Conservation (phyloP, 2,329 filamentous ascomycete species). For the Emericellopsis cladophorae region DNA sequence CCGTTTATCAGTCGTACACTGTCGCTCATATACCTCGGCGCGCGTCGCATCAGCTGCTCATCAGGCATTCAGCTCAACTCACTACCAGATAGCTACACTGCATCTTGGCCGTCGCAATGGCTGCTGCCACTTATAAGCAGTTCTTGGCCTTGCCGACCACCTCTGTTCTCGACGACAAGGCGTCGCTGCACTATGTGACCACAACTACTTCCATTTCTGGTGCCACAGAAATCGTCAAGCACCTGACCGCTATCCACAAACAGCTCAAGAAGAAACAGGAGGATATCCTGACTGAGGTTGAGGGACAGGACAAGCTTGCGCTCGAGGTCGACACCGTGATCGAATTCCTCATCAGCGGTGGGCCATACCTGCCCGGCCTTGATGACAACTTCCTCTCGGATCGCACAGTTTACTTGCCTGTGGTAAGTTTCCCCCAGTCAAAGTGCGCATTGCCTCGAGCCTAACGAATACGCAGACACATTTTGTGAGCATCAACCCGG, state of each 20-base stretch:
- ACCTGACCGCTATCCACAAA: conserved; percentile 58
- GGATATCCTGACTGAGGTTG: conserved; percentile 60
- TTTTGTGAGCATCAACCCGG: conserved; percentile 69
- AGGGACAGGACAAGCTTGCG: conserved; percentile 60
- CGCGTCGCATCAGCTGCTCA: no score
- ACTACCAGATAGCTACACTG: no score
- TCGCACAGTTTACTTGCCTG: conserved; percentile 62
- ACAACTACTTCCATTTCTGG: conserved; percentile 67
- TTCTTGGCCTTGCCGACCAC: conserved; percentile 57
- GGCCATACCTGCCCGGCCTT: conserved; percentile 73
- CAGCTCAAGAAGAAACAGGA: conserved; percentile 76
- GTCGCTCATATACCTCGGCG: no score
- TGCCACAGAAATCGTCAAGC: conserved; percentile 67
- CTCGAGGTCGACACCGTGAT: conserved; percentile 74
- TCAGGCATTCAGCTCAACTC: no score
- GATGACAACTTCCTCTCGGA: conserved; percentile 93
- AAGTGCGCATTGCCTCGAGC: background rate
- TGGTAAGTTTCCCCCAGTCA: conserved; percentile 46
- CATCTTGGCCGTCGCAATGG: no score
- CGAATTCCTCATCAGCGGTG: conserved; percentile 71
- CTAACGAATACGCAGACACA: conserved; percentile 49
- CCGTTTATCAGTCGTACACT: no score
- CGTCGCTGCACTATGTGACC: conserved; percentile 76
- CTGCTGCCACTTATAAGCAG: conserved; percentile 48
- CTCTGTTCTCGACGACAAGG: conserved; percentile 49